Conservation (phyloP, 192 early-diverging fungal genomes). For the Lobosporangium transversale region DNA sequence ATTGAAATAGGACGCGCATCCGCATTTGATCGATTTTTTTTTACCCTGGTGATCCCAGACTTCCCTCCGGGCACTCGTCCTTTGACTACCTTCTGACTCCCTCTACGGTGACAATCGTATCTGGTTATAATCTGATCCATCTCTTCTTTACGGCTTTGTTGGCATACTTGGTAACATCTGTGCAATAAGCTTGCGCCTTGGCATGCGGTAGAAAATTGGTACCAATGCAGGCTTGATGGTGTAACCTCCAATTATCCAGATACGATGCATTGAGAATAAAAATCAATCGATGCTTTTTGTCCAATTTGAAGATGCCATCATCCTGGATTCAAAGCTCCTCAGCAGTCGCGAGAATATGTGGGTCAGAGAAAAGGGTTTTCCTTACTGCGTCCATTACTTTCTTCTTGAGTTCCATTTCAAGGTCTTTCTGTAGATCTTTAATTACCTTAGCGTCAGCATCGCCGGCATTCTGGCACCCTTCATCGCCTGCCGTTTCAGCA, state of each 20-base stretch:
- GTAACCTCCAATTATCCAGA: slow-evolving; percentile 3
- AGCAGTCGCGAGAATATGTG: not conserved
- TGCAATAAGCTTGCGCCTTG: not conserved
- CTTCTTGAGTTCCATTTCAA: too few species aligned
- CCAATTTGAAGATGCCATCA: not conserved
- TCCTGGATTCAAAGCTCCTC: not conserved
- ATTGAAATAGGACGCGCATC: slow-evolving; percentile 16
- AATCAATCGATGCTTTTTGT: not conserved
- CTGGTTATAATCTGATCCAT: not conserved
- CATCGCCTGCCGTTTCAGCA: too few species aligned
- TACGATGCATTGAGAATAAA: slow-evolving; percentile 5
- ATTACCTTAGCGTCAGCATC: too few species aligned
- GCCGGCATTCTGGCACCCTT: too few species aligned
- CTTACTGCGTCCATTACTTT: too few species aligned
- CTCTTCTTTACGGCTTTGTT: not conserved
- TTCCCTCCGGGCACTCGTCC: slow-evolving; percentile 5
- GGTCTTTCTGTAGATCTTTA: too few species aligned
- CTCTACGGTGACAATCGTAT: slow-evolving; percentile 13
- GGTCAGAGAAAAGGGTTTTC: not conserved
- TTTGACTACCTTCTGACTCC: not conserved
- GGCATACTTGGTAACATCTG: not conserved
- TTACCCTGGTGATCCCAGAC: slow-evolving; percentile 4
- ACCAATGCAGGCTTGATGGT: slow-evolving; percentile 8
- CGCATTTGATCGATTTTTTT: not conserved
- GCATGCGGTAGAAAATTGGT: slow-evolving; percentile 1